Evolutionary conservation across 306 rosid species (phyloP).

Genomic region (Cicer bijugum): DNA sequence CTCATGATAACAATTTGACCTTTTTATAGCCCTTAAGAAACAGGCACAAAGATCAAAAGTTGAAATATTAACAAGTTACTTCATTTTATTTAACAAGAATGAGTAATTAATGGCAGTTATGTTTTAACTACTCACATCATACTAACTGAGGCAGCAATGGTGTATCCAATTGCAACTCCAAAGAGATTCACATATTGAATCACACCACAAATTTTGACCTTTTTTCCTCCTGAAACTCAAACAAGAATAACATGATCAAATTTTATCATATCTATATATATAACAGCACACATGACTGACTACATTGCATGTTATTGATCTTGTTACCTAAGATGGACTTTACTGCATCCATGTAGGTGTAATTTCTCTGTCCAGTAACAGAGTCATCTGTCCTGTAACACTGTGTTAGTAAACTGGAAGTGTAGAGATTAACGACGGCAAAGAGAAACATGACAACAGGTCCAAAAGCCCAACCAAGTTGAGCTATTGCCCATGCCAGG

Average conservation of each 20-base stretch:
- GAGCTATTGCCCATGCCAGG: conserved; percentile 80
- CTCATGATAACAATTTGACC: conserved; percentile 73
- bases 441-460: conserved; percentile 63
- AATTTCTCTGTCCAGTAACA: conserved; percentile 66
- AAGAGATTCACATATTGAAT: conserved; percentile 70
- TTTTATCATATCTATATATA: not conserved
- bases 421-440: conserved; percentile 66
- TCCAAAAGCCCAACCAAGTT: conserved; percentile 80
- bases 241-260: conserved; percentile 31
- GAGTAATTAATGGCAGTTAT: not conserved
- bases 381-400: conserved; percentile 66
- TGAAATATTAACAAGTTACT: too few species aligned
- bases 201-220: conserved; percentile 63
- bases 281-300: not conserved
- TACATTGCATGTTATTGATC: not conserved
- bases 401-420: conserved; percentile 62
- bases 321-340: conserved; percentile 68
- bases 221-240: conserved; percentile 64
- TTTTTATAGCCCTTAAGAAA: conserved; percentile 65
- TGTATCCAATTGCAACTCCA: conserved; percentile 72
- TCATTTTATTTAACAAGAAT: conserved; percentile 7
- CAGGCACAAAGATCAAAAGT: not conserved
- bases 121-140: conserved; percentile 75
- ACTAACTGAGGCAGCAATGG: conserved; percentile 83
- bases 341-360: conserved; percentile 82